Conservation (phyloP, 345 rosid genomes). For the Kandelia obovata region DNA sequence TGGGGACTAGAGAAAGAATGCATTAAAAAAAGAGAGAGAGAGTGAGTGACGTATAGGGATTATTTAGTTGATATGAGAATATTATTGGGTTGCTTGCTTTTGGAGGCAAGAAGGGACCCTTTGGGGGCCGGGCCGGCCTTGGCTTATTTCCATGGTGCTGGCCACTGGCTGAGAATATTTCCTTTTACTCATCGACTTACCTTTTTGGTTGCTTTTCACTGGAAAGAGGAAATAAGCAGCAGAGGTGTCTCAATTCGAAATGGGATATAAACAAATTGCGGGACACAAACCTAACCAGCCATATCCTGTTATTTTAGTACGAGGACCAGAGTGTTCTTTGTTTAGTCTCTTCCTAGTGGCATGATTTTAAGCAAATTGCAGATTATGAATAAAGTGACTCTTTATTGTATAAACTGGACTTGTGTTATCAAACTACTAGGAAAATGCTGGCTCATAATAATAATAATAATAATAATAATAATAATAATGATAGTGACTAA, state of each 20-base stretch:
- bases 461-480: too few species aligned
- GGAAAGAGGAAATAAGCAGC: conserved; percentile 4
- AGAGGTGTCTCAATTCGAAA: conserved; percentile 13
- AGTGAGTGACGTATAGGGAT: conserved; percentile 28
- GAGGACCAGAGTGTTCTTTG: not conserved
- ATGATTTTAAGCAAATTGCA: conserved; percentile 13
- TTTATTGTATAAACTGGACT: not conserved
- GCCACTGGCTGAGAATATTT: conserved; percentile 38
- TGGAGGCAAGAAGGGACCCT: conserved; percentile 38
- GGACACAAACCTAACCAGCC: conserved; percentile 21
- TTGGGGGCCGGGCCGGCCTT: not conserved
- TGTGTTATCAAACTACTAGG: not conserved
- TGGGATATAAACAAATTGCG: not conserved
- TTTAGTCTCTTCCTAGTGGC: conserved; percentile 1
- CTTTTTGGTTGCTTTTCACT: conserved; percentile 26
- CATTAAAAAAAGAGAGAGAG: conserved; percentile 12
- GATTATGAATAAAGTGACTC: conserved; percentile 18
- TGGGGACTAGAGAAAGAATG: conserved; percentile 62
- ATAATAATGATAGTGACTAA: too few species aligned
- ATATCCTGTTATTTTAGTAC: conserved; percentile 14
- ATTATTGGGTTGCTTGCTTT: conserved; percentile 30
- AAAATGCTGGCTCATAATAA: too few species aligned
- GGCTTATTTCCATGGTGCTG: conserved; percentile 37
- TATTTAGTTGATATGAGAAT: conserved; percentile 30
- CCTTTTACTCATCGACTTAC: conserved; percentile 23